Percentiles rank a stretch among this genome's conserved stretches.
Evolutionary conservation across 2,329 filamentous ascomycete genomes (phyloP).

Genomic region (Penicillium corylophilum): DNA sequence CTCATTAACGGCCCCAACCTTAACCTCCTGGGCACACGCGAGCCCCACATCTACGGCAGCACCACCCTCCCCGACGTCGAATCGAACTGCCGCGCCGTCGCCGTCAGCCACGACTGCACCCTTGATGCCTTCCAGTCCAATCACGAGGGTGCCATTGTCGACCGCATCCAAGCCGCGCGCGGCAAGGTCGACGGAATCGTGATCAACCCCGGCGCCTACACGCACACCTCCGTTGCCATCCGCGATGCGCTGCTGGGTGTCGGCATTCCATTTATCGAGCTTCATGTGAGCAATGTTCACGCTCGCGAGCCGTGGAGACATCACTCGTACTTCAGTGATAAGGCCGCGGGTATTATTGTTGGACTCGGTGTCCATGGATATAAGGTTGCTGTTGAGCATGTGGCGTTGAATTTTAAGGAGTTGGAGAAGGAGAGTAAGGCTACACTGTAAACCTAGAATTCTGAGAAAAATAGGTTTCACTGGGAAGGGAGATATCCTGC

Average conservation of each 20-base stretch:
- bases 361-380: conserved; percentile 66
- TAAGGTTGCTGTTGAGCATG: conserved; percentile 58
- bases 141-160: conserved; percentile 71
- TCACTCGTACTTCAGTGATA: conserved; percentile 72
- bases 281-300: conserved; percentile 77
- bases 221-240: conserved; percentile 73
- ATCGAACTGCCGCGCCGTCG: conserved; percentile 50
- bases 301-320: conserved; percentile 66
- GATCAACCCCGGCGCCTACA: conserved; percentile 74
- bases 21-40: conserved; percentile 73
- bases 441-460: background rate
- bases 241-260: conserved; percentile 72
- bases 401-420: conserved; percentile 39
- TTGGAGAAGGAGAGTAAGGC: conserved; percentile 21
- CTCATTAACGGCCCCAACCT: conserved; percentile 82
- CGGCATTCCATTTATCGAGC: conserved; percentile 70
- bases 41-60: conserved; percentile 71
- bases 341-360: conserved; percentile 71
- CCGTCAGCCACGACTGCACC: conserved; percentile 47
- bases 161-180: conserved; percentile 69
- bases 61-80: conserved; percentile 67
- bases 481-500: background rate
- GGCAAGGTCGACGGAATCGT: conserved; percentile 59
- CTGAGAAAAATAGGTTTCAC: background rate
- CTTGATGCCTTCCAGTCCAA: conserved; percentile 71